Evolutionary conservation across 345 rosid genomes (phyloP).

Genomic region (Eucalyptus pauciflora): DNA sequence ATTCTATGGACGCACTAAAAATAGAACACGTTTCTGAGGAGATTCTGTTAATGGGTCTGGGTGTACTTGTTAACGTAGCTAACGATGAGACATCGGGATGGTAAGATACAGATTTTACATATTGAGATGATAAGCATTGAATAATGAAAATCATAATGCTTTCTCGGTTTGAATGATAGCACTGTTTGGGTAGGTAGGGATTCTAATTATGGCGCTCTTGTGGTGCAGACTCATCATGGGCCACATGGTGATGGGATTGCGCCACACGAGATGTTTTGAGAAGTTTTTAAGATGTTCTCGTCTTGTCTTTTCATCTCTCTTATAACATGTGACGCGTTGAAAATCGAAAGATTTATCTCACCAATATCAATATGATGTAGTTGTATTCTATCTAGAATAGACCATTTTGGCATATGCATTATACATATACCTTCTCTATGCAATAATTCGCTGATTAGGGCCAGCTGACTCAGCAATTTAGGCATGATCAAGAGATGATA

Average conservation of each 20-base stretch:
- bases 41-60: background rate
- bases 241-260: background rate
- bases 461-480: background rate
- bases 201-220: background rate
- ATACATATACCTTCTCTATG: background rate
- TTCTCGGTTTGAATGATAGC: too few relatives aligned
- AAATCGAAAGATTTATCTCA: too few relatives aligned
- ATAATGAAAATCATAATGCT: background rate
- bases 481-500: background rate
- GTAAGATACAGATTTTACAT: background rate
- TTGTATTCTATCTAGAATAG: accelerated
- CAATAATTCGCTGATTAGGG: background rate
- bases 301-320: accelerated
- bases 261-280: background rate
- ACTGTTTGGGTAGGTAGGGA: background rate
- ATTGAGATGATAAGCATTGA: background rate
- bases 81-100: background rate
- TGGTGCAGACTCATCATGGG: accelerated
- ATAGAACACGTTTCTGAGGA: background rate
- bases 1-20: background rate
- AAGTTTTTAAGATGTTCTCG: accelerated
- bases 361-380: accelerated
- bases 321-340: background rate
- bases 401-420: background rate
- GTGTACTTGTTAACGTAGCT: background rate